These are phyloP conservation scores for Jamesozyma lodderae DNA, from an alignment of 805 yeast species.

Conservation along the genomic window DNA sequence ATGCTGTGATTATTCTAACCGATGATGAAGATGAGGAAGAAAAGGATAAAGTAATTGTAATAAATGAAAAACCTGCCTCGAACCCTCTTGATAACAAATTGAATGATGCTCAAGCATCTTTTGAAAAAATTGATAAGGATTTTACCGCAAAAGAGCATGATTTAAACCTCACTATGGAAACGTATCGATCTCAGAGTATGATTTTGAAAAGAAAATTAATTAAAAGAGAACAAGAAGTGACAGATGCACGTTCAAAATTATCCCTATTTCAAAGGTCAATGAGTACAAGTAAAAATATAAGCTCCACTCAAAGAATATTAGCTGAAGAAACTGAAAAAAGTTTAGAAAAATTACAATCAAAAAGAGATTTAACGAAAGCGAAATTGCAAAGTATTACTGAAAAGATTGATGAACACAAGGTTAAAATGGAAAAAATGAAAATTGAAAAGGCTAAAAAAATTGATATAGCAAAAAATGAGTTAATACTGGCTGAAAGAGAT, in stretches of 20 bases:
- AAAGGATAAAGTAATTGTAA: not conserved
- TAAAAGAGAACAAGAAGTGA: slow-evolving; percentile 18
- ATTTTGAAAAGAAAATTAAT: slow-evolving; percentile 18
- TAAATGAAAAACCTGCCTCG: not conserved
- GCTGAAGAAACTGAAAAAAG: slow-evolving; percentile 10
- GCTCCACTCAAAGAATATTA: slow-evolving; percentile 13
- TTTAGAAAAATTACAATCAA: slow-evolving; percentile 6
- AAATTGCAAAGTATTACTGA: slow-evolving; percentile 14
- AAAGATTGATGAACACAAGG: slow-evolving; percentile 6
- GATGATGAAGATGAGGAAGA: not conserved
- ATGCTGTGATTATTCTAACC: not conserved
- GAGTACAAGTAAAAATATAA: slow-evolving; percentile 4
- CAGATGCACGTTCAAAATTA: slow-evolving; percentile 8
- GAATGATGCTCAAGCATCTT: slow-evolving; percentile 1
- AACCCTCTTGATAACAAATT: not conserved
- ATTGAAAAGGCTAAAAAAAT: slow-evolving; percentile 12
- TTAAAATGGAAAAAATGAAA: slow-evolving; percentile 9
- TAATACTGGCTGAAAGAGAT: slow-evolving; percentile 16
- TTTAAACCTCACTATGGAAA: slow-evolving; percentile 8
- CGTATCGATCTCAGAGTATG: slow-evolving; percentile 12
- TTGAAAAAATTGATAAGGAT: slow-evolving; percentile 3
- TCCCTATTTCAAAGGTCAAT: slow-evolving; percentile 6
- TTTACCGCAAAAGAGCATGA: slow-evolving; percentile 7
- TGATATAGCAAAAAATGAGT: slow-evolving; percentile 12
- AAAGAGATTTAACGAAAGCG: slow-evolving; percentile 13